Evolutionary conservation across 345 rosid species (phyloP), one percentile per base, ranked within the genome.

Genomic region (Luvunga scandens): DNA sequence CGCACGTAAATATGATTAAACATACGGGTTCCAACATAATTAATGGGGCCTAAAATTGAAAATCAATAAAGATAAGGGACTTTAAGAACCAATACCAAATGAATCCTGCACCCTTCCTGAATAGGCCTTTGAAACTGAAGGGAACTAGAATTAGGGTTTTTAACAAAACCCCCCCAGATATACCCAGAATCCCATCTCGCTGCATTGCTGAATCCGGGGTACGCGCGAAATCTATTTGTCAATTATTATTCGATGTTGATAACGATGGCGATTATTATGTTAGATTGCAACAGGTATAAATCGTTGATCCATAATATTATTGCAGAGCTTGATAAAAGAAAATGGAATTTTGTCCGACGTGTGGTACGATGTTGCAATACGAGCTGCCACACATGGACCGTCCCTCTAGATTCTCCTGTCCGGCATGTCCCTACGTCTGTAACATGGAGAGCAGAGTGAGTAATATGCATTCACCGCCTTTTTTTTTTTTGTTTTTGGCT

Each of bases 321-420:
- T 13, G 66, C 67, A 60, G 77, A 39, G 64, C 2, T 34, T 36
- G 25, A 73, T 8, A 28, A 24, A 22, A 68, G 73, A 22, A 62
- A 57, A 90, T 88, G 93, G 93, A 90, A 76, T 87, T 90, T 78
- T 90, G 93, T 81, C 93, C 91, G 0, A 82, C 88, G 19, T 90
- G 91, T 68, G 90, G 87, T 7, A 73, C 77, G 69, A 74, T 90
- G 82, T 83, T 90, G 83, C 87, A 76, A 66, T 90, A 83, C 56
- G 93, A 87, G 87, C 55, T 76, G 84, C 87, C 91, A 21, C 28
- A 79, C 56, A 73, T 78, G 83, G 85, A 82, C 39, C 72, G 77
- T 16, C 72, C 84, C 1, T 39, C 91, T 36, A 86, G 93, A 79
- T 87, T 88, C 77, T 85, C 81, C 67, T 90, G 91, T 84, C 85